These are phyloP conservation scores for Lachancea meyersii DNA, from an alignment of 805 yeast species.

Conservation along the genomic window DNA sequence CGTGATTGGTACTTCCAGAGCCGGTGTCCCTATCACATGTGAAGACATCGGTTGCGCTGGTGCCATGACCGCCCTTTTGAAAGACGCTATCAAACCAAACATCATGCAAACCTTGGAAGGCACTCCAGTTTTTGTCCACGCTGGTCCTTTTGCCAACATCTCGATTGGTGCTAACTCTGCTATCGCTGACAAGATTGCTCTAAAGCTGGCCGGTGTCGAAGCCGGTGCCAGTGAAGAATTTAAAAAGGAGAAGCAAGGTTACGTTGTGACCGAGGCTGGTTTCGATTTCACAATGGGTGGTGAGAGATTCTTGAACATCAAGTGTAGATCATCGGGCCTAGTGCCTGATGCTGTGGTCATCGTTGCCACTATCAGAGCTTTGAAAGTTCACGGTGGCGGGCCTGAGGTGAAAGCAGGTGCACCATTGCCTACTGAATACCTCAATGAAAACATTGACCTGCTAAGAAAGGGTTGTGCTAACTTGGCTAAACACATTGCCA, in stretches of 20 bases:
- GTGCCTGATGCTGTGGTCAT: constrained; percentile 71
- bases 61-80: constrained; percentile 73
- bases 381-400: constrained; percentile 84
- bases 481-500: constrained; percentile 68
- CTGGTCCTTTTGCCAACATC: constrained; percentile 85
- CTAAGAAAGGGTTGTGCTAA: constrained; percentile 67
- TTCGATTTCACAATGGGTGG: constrained; percentile 92
- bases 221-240: constrained; percentile 39
- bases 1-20: constrained; percentile 63
- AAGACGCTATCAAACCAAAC: constrained; percentile 79
- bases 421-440: constrained; percentile 65
- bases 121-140: constrained; percentile 81
- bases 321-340: constrained; percentile 75
- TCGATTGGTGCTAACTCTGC: constrained; percentile 84
- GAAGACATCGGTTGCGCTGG: constrained; percentile 85
- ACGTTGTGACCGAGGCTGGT: constrained; percentile 83
- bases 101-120: constrained; percentile 86
- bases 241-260: constrained; percentile 53
- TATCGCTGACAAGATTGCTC: constrained; percentile 74
- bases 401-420: constrained; percentile 85
- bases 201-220: constrained; percentile 67
- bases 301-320: constrained; percentile 77
- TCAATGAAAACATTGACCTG: constrained; percentile 63
- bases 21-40: constrained; percentile 71
- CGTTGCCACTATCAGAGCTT: constrained; percentile 80